phyloP scores from a whole-genome alignment of 768 basidiomycete genomes.

The Suillus weaverae region DNA sequence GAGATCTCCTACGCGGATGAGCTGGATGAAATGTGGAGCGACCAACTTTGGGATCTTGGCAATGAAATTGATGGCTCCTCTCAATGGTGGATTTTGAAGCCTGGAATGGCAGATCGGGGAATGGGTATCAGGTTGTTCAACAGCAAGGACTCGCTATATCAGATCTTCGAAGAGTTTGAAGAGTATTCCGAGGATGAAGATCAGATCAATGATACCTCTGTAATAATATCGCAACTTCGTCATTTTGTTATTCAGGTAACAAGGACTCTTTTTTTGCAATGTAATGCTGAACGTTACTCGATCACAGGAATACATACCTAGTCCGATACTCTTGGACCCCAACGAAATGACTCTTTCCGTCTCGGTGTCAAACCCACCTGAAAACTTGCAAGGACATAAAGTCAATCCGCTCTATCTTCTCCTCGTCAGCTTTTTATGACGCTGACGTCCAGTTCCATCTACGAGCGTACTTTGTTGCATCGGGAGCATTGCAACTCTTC shows the following conservation, averaged over 20 bases:
- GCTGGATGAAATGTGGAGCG: constrained; percentile 88
- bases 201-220: constrained; percentile 47
- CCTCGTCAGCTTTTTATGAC: constrained; percentile 14
- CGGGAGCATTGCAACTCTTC: constrained; percentile 76
- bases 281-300: constrained; percentile 9
- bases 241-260: constrained; percentile 94
- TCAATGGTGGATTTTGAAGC: constrained; percentile 94
- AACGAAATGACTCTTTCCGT: constrained; percentile 39
- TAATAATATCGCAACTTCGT: constrained; percentile 83
- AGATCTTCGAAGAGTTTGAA: constrained; percentile 84
- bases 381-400: constrained; percentile 53
- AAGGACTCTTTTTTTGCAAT: constrained; percentile 4
- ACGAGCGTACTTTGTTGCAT: constrained; percentile 81
- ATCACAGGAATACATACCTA: constrained; percentile 77
- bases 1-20: constrained; percentile 92
- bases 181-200: constrained; percentile 50
- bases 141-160: constrained; percentile 64
- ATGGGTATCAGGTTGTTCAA: constrained; percentile 93
- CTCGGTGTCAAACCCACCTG: constrained; percentile 16
- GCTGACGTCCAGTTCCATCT: constrained; percentile 76
- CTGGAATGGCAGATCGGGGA: constrained; percentile 95
- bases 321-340: constrained; percentile 79
- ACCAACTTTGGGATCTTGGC: constrained; percentile 90
- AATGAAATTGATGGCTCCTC: constrained; percentile 47
- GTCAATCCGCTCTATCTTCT: constrained; percentile 36